A percentile compares a stretch with the other conserved stretches of the same genome.
phyloP scores from a whole-genome alignment of 2,329 filamentous ascomycete species.

The Microsporum ferrugineum region DNA sequence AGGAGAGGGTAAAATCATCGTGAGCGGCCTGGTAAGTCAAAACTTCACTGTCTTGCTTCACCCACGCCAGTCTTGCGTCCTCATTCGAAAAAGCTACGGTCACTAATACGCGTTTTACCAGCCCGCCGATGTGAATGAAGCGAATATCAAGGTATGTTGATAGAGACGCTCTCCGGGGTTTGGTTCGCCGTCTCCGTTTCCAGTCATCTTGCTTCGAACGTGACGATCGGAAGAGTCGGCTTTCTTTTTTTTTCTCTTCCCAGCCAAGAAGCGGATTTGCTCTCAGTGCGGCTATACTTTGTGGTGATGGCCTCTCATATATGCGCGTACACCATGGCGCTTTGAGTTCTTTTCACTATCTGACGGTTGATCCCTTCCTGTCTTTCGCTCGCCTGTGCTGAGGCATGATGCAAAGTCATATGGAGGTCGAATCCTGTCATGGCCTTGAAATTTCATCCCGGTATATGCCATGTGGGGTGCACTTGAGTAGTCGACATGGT shows the following conservation, averaged over 20 bases:
- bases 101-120: slow-evolving; percentile 44
- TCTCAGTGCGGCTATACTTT: slow-evolving; percentile 4
- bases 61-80: not conserved
- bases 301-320: not conserved
- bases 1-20: slow-evolving; percentile 90
- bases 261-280: not conserved
- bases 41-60: slow-evolving; percentile 6
- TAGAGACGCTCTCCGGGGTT: slow-evolving; percentile 60
- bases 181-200: slow-evolving; percentile 52
- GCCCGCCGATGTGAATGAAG: slow-evolving; percentile 93
- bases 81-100: slow-evolving; percentile 12
- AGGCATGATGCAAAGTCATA: slow-evolving; percentile 23
- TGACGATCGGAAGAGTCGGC: slow-evolving; percentile 27
- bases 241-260: slow-evolving; percentile 20
- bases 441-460: slow-evolving; percentile 18
- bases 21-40: slow-evolving; percentile 88
- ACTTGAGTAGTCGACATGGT: not conserved
- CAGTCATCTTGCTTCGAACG: slow-evolving; percentile 21
- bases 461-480: slow-evolving; percentile 1
- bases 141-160: slow-evolving; percentile 99
- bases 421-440: slow-evolving; percentile 49
- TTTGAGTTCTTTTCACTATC: slow-evolving; percentile 20
- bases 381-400: slow-evolving; percentile 21
- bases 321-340: not conserved
- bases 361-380: slow-evolving; percentile 21